Percentiles rank a stretch among this genome's conserved stretches.
Evolutionary conservation across 345 rosid species (phyloP).

Genomic region (Lumnitzera littorea): DNA sequence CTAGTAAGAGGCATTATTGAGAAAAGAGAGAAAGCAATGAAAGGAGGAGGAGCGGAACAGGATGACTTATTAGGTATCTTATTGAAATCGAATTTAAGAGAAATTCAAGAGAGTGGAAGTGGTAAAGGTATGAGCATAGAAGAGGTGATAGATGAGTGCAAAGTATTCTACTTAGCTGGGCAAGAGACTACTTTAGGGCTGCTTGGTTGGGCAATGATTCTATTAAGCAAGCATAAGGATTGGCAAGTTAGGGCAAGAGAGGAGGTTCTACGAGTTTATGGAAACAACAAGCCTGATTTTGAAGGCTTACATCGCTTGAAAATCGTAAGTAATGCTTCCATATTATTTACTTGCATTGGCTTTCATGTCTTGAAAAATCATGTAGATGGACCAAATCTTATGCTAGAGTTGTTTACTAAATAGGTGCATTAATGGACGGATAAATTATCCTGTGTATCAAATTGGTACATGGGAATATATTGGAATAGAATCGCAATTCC

Average conservation of each 20-base stretch:
- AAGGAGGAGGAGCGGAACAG: constrained; percentile 2
- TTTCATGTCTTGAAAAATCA: not conserved
- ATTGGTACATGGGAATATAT: too few species aligned
- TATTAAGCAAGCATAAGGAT: constrained; percentile 14
- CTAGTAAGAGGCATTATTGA: constrained; percentile 15
- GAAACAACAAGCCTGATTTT: constrained; percentile 13
- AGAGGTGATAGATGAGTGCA: constrained; percentile 27
- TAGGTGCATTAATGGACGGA: too few species aligned
- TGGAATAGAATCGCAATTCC: too few species aligned
- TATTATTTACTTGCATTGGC: not conserved
- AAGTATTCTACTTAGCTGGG: constrained; percentile 26
- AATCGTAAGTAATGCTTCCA: constrained; percentile 9
- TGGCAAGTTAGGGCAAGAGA: constrained; percentile 31
- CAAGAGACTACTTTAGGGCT: constrained; percentile 25
- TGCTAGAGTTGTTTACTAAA: too few species aligned
- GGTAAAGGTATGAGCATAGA: constrained; percentile 10
- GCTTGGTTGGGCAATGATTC: constrained; percentile 26
- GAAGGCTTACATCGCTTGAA: constrained; percentile 16
- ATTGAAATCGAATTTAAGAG: constrained; percentile 21
- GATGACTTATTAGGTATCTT: constrained; percentile 26
- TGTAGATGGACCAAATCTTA: too few species aligned
- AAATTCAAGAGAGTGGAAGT: constrained; percentile 15
- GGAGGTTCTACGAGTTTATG: constrained; percentile 23
- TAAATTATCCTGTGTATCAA: too few species aligned
- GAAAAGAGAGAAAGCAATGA: constrained; percentile 14